These are phyloP conservation scores for Schoenoplectus triqueter DNA, from an alignment of 202 grass and related monocot genomes.

Conservation along the genomic window DNA sequence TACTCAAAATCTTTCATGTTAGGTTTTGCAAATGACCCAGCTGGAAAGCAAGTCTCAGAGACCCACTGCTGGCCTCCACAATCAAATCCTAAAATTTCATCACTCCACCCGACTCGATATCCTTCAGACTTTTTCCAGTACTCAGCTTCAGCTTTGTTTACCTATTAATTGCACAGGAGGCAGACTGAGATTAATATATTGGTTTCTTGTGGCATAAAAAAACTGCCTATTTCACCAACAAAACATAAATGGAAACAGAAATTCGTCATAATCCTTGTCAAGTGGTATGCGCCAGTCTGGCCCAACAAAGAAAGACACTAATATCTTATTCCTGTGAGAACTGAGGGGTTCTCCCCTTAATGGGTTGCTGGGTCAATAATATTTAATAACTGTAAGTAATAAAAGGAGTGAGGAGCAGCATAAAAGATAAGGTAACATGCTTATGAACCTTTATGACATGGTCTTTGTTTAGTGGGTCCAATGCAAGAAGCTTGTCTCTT, in stretches of 20 bases:
- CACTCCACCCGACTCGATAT: conserved; percentile 88
- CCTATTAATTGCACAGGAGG: conserved; percentile 25
- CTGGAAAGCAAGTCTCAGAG: conserved; percentile 78
- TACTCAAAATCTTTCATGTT: conserved; percentile 87
- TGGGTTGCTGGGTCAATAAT: background rate
- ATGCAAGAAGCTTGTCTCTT: conserved; percentile 85
- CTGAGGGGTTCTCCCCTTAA: background rate
- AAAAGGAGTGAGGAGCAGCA: background rate
- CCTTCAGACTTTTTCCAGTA: conserved; percentile 98
- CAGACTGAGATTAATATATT: background rate
- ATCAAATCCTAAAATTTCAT: conserved; percentile 96
- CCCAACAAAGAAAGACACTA: background rate
- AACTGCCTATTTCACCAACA: background rate
- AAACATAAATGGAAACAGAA: background rate
- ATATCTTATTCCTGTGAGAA: background rate
- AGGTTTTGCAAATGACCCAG: conserved; percentile 71
- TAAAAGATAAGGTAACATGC: conserved; percentile 2
- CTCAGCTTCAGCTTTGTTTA: conserved; percentile 76
- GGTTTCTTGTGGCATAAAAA: conserved; percentile 9
- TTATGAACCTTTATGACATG: conserved; percentile 79
- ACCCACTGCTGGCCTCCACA: conserved; percentile 98
- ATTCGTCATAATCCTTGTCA: background rate
- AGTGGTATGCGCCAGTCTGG: background rate
- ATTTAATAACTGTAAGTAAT: background rate
- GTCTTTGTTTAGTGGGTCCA: conserved; percentile 78